Evolutionary conservation across 768 basidiomycete genomes (phyloP).

Genomic region (Phylloporus scabripes): DNA sequence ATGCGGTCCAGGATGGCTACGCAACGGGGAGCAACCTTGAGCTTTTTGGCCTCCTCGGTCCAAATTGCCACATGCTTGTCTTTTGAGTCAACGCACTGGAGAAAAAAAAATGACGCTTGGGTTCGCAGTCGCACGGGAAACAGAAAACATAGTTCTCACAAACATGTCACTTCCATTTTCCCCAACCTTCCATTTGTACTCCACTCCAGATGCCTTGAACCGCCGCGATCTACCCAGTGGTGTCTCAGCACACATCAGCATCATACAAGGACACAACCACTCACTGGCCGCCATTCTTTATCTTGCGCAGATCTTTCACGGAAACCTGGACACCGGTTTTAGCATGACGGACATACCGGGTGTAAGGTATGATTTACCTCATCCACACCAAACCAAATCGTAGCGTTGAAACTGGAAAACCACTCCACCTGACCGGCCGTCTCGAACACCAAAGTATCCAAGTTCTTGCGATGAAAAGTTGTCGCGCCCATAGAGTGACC

Average conservation of each 20-base stretch:
- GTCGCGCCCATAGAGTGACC: conserved; percentile 40
- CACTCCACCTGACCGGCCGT: conserved; percentile 51
- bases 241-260: conserved; percentile 1
- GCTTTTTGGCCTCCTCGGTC: conserved; percentile 34
- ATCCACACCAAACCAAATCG: conserved; percentile 44
- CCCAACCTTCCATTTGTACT: conserved; percentile 55
- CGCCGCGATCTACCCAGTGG: conserved; percentile 41
- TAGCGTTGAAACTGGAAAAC: conserved; percentile 41
- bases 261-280: conserved; percentile 5
- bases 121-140: not conserved
- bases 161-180: conserved; percentile 41
- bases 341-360: not conserved
- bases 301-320: conserved; percentile 44
- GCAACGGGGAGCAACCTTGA: conserved; percentile 39
- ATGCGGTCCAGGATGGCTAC: conserved; percentile 43
- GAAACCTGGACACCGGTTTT: conserved; percentile 27
- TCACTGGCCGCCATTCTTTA: conserved; percentile 50
- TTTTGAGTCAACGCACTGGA: conserved; percentile 46
- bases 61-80: conserved; percentile 45
- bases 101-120: not conserved
- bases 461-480: conserved; percentile 45
- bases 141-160: conserved; percentile 30
- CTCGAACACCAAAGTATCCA: conserved; percentile 41
- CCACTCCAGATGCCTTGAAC: conserved; percentile 43
- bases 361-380: conserved; percentile 30